Conservation (phyloP, 164 flowering plant genomes). For the Dillenia suffruticosa region DNA sequence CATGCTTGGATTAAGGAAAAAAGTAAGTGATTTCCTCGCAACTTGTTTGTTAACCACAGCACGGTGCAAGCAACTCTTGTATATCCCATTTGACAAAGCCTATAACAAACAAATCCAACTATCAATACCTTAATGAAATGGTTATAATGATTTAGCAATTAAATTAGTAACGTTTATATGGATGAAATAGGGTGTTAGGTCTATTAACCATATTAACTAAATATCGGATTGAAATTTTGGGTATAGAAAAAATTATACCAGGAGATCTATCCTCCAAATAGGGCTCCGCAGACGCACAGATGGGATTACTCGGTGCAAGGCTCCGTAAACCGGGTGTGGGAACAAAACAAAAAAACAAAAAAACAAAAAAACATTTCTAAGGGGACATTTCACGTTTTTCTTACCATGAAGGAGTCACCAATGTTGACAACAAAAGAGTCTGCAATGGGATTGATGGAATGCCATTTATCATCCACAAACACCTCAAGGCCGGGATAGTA, state of each 20-base stretch:
- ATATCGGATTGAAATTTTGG: too few relatives aligned
- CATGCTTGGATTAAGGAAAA: slow-evolving; percentile 52
- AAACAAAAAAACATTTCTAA: neutral
- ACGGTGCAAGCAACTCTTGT: slow-evolving; percentile 77
- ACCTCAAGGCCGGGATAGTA: slow-evolving; percentile 66
- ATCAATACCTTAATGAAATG: too few relatives aligned
- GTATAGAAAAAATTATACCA: too few relatives aligned
- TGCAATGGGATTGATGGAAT: slow-evolving; percentile 38
- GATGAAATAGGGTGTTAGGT: too few relatives aligned
- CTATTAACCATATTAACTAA: too few relatives aligned
- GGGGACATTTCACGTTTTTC: neutral
- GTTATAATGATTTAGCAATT: too few relatives aligned
- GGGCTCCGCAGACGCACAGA: too few relatives aligned
- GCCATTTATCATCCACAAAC: slow-evolving; percentile 53
- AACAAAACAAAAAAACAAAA: neutral
- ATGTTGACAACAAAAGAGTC: slow-evolving; percentile 72
- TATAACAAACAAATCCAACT: slow-evolving; percentile 13
- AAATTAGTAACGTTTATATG: too few relatives aligned
- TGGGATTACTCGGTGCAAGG: too few relatives aligned
- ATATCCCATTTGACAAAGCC: slow-evolving; percentile 66
- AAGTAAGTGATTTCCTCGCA: slow-evolving; percentile 59
- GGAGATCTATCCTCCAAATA: too few relatives aligned
- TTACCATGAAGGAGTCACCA: slow-evolving; percentile 80
- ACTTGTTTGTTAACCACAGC: slow-evolving; percentile 60
- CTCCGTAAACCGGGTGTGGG: too few relatives aligned